Base-by-base conservation (phyloP, 1,139 yeast genomes). In the Suhomyces terraborum region DNA sequence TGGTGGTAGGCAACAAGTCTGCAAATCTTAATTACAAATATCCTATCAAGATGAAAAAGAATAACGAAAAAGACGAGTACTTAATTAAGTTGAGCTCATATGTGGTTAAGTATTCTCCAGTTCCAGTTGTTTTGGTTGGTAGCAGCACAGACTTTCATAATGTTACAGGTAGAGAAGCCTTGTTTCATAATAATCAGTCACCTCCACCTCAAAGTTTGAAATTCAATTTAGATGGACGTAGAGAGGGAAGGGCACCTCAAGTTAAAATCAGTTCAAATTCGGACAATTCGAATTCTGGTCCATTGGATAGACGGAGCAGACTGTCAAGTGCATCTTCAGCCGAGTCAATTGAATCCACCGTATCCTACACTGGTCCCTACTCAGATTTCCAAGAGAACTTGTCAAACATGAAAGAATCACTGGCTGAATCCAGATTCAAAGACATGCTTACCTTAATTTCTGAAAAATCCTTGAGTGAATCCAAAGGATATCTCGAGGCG, bases 21-120 rank as follows among this genome's bases (percentile, higher is more conserved):
- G 55, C 71, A 23, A 71, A 69, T 49, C 56, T 71, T 43, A 73
- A 73, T 52, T 73, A 71, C 58, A 69, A 69, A 50, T 73, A 73
- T 46, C 75, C 75, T 2, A 50, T 62, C 19, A 63, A 65, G 42
- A 51, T 66, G 43, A 57, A 58, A 36, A 52, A 54, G 22, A 47
- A 54, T 16, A 52, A 51, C 32, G 49, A 53, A 46, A 44, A 49
- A 9, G 59, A 54, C 29, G 48, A 56, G 32, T 69, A 54, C 45
- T 53, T 72, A 40, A 55, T 73, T 34, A 70, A 69, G 49, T 54
- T 69, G 36, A 61, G 72, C 8, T 67, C 74, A 20, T 73, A 69
- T 46, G 52, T 68, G 40, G 56, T 72, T 32, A 69, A 69, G 43
- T 70, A 73, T 49, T 65, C 73, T 3, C 54, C 71, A 1, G 61